These are phyloP conservation scores for Alternaria alternata DNA, from an alignment of 2,329 filamentous ascomycete genomes.

Conservation along the genomic window DNA sequence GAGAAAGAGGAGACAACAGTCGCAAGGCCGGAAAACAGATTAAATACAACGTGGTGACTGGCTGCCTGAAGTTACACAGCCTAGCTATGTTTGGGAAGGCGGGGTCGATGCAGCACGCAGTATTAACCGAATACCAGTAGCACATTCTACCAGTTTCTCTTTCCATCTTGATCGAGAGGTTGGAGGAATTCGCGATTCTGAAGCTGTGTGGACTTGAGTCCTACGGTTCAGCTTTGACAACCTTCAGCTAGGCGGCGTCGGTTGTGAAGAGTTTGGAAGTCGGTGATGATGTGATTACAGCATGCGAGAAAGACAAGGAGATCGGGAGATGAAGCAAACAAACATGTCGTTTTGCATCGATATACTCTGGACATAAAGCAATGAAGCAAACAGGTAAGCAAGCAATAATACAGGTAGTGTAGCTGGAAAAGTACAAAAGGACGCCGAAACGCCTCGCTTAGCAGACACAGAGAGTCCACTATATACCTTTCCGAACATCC, in stretches of 20 bases:
- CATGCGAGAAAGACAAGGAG: not conserved
- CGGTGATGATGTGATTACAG: not conserved
- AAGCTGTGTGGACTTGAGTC: too few species aligned
- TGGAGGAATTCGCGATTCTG: too few species aligned
- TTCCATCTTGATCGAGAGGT: too few species aligned
- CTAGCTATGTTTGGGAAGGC: slow-evolving; percentile 17
- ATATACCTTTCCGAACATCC: not conserved
- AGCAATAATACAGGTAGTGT: not conserved
- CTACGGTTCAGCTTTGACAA: too few species aligned
- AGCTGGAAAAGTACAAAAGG: not conserved
- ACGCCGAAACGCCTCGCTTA: not conserved
- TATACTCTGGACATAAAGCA: not conserved
- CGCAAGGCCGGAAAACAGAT: not conserved
- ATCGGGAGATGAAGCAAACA: not conserved
- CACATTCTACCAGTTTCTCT: too few species aligned
- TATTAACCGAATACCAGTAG: not conserved
- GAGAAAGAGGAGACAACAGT: not conserved
- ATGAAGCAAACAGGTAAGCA: not conserved
- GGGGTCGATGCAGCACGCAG: slow-evolving; percentile 8
- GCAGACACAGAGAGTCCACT: not conserved
- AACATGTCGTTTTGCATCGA: not conserved
- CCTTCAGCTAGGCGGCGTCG: too few species aligned
- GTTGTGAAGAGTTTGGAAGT: too few species aligned
- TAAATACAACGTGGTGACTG: not conserved
- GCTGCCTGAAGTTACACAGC: not conserved